Conservation (phyloP, 305 asterid species). For the Ilex paraguariensis region DNA sequence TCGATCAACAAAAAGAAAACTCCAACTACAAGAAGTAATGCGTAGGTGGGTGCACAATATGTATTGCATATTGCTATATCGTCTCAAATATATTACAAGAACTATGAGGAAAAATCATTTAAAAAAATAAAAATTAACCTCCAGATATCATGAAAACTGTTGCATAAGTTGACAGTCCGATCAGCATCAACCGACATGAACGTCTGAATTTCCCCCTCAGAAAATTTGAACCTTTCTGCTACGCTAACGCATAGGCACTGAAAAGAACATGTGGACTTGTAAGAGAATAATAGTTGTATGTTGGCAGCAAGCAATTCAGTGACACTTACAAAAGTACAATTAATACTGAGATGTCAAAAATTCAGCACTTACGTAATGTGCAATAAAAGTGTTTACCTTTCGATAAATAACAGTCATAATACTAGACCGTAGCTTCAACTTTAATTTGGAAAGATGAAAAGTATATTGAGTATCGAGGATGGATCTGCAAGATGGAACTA, state of each 20-base stretch:
- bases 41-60: too few relatives aligned
- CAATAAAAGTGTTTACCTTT: conserved; percentile 47
- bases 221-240: conserved; percentile 91
- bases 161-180: conserved; percentile 82
- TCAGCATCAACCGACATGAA: conserved; percentile 99
- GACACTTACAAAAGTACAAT: too few relatives aligned
- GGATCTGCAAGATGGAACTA: conserved; percentile 58
- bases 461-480: conserved; percentile 92
- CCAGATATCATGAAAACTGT: conserved; percentile 95
- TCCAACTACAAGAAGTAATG: too few relatives aligned
- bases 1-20: too few relatives aligned
- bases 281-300: too few relatives aligned
- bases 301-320: too few relatives aligned
- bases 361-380: too few relatives aligned
- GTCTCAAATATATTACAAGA: background rate
- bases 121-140: conserved; percentile 43
- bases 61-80: too few relatives aligned
- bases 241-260: conserved; percentile 81
- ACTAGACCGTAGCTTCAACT: conserved; percentile 88
- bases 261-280: conserved; percentile 8
- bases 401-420: conserved; percentile 79
- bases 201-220: conserved; percentile 99
- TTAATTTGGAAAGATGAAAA: conserved; percentile 72
- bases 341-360: too few relatives aligned
- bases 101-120: background rate